Percentiles rank a stretch among this genome's conserved stretches.
Conservation (phyloP, 192 early-diverging fungal genomes). For the Linnemannia schmuckeri region DNA sequence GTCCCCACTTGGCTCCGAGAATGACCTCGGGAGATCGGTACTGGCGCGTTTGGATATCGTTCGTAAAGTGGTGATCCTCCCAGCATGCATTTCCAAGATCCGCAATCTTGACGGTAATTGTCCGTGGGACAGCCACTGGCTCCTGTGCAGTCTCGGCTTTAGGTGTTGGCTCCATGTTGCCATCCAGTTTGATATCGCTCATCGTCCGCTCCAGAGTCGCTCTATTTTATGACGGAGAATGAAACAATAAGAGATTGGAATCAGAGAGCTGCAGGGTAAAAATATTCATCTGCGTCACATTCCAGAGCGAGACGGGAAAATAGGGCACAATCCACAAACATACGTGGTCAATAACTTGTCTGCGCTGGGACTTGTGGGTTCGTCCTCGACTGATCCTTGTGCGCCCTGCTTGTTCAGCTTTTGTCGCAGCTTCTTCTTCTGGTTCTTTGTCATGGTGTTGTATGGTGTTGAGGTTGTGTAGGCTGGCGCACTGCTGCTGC, state of each 20-base stretch:
- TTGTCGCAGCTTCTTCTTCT: slow-evolving; percentile 53
- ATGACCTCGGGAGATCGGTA: slow-evolving; percentile 98
- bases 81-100: slow-evolving; percentile 98
- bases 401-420: slow-evolving; percentile 43
- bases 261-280: neutral
- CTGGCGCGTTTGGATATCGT: slow-evolving; percentile 98
- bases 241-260: neutral
- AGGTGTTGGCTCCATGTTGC: slow-evolving; percentile 20
- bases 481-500: neutral
- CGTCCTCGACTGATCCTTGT: slow-evolving; percentile 17
- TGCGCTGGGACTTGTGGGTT: slow-evolving; percentile 3
- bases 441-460: slow-evolving; percentile 54
- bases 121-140: slow-evolving; percentile 25
- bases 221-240: slow-evolving; percentile 8
- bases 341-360: slow-evolving; percentile 34
- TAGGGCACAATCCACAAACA: neutral
- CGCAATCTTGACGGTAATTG: slow-evolving; percentile 91
- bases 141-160: neutral
- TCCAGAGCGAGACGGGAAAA: neutral
- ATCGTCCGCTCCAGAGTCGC: slow-evolving; percentile 51
- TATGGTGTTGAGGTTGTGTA: slow-evolving; percentile 31
- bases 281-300: neutral
- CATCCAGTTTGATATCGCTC: slow-evolving; percentile 52
- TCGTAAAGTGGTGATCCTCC: slow-evolving; percentile 95
- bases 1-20: slow-evolving; percentile 90